These are phyloP conservation scores for Truncatella angustata DNA, from an alignment of 2,329 filamentous ascomycete species.

Conservation along the genomic window DNA sequence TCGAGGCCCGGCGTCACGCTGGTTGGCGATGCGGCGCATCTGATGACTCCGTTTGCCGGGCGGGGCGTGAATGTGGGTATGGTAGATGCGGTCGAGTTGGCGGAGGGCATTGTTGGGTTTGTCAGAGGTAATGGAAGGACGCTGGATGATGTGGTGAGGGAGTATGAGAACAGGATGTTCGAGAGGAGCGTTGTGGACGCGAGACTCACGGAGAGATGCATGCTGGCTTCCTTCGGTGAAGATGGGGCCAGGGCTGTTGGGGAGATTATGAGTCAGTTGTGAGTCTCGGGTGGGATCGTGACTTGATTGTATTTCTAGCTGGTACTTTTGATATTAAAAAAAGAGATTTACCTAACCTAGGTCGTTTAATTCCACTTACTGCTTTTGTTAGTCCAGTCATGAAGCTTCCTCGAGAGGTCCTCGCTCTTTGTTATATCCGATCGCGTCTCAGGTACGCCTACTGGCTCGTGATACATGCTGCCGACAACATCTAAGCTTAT, in stretches of 20 bases:
- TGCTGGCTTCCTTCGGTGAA: neutral
- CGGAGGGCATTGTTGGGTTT: neutral
- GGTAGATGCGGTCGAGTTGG: slow-evolving; percentile 41
- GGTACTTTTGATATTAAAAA: too few relatives aligned
- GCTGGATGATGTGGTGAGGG: neutral
- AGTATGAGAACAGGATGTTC: neutral
- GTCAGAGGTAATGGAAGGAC: neutral
- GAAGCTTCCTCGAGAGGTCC: too few relatives aligned
- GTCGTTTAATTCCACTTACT: too few relatives aligned
- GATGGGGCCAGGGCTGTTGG: neutral
- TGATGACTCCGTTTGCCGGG: slow-evolving; percentile 47
- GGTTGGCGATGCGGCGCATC: slow-evolving; percentile 48
- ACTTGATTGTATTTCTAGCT: too few relatives aligned
- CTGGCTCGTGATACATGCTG: too few relatives aligned
- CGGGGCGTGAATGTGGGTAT: slow-evolving; percentile 49
- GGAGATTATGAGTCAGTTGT: neutral
- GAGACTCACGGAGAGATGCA: neutral
- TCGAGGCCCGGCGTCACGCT: slow-evolving; percentile 40
- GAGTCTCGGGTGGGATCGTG: too few relatives aligned
- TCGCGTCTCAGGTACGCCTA: too few relatives aligned
- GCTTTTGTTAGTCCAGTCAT: too few relatives aligned
- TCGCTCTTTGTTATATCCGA: too few relatives aligned
- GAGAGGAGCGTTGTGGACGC: neutral
- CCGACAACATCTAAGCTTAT: too few relatives aligned
- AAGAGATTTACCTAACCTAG: too few relatives aligned